phyloP scores from a whole-genome alignment of 129 eudicot species.

The Flaveria robusta region DNA sequence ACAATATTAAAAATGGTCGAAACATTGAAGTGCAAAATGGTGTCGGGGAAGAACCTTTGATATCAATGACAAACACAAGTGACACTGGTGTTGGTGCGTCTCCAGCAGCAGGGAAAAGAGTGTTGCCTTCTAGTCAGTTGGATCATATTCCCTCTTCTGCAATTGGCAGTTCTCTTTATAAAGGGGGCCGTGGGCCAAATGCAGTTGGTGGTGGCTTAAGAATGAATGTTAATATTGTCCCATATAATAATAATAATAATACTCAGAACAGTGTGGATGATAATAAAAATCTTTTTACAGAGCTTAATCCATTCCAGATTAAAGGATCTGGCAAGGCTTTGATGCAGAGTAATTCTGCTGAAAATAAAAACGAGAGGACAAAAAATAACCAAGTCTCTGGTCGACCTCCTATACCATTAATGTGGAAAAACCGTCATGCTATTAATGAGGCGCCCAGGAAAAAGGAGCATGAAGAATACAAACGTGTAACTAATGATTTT shows the following conservation, averaged over 20 bases:
- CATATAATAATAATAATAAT: constrained; percentile 42
- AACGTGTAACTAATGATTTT: constrained; percentile 38
- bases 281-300: constrained; percentile 81
- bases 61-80: constrained; percentile 42
- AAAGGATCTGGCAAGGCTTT: constrained; percentile 67
- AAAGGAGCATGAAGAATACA: constrained; percentile 48
- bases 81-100: constrained; percentile 51
- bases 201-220: constrained; percentile 75
- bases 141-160: constrained; percentile 66
- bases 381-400: constrained; percentile 52
- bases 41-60: constrained; percentile 45
- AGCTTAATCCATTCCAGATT: constrained; percentile 86
- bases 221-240: constrained; percentile 83
- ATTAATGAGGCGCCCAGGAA: constrained; percentile 62
- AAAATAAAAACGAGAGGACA: constrained; percentile 44
- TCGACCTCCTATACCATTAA: constrained; percentile 72
- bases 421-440: constrained; percentile 75
- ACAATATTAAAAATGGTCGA: constrained; percentile 29
- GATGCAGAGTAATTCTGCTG: constrained; percentile 46
- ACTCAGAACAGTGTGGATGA: constrained; percentile 63
- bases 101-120: constrained; percentile 41
- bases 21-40: constrained; percentile 29
- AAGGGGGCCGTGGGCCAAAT: constrained; percentile 86
- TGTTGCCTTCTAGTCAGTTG: constrained; percentile 50
- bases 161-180: constrained; percentile 80